Percentiles rank a stretch among this genome's conserved stretches.
Evolutionary conservation across 129 eudicot species (phyloP).

Genomic region (Flaveria bidentis): DNA sequence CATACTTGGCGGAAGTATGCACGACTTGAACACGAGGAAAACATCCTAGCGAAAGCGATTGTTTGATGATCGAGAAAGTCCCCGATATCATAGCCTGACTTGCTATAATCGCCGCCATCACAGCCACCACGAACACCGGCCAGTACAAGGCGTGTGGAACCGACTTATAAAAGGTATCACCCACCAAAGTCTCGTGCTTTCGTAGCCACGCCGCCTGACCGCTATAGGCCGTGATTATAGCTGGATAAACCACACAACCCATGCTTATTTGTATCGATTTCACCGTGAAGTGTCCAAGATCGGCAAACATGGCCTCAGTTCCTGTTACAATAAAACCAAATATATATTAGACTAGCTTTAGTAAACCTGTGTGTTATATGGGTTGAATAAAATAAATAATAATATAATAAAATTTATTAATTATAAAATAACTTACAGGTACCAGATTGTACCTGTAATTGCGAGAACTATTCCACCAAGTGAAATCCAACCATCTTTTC

Average conservation of each 20-base stretch:
- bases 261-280: slow-evolving; percentile 76
- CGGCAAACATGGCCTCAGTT: slow-evolving; percentile 81
- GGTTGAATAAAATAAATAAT: too few species aligned
- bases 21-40: slow-evolving; percentile 79
- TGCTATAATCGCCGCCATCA: slow-evolving; percentile 74
- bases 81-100: slow-evolving; percentile 90
- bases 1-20: slow-evolving; percentile 69
- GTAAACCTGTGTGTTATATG: too few species aligned
- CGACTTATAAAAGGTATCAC: slow-evolving; percentile 58
- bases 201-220: slow-evolving; percentile 74
- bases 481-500: slow-evolving; percentile 70
- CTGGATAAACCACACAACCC: slow-evolving; percentile 68
- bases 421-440: too few species aligned
- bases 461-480: slow-evolving; percentile 78
- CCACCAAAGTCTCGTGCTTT: slow-evolving; percentile 35
- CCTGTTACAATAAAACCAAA: slow-evolving; percentile 38
- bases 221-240: slow-evolving; percentile 54
- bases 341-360: too few species aligned
- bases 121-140: slow-evolving; percentile 82
- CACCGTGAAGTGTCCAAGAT: slow-evolving; percentile 81
- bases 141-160: slow-evolving; percentile 61
- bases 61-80: slow-evolving; percentile 75
- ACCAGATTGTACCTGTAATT: slow-evolving; percentile 56
- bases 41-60: slow-evolving; percentile 76
- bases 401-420: too few species aligned